These are phyloP conservation scores for Cyathus striatus DNA, from an alignment of 768 basidiomycete genomes.

Conservation along the genomic window DNA sequence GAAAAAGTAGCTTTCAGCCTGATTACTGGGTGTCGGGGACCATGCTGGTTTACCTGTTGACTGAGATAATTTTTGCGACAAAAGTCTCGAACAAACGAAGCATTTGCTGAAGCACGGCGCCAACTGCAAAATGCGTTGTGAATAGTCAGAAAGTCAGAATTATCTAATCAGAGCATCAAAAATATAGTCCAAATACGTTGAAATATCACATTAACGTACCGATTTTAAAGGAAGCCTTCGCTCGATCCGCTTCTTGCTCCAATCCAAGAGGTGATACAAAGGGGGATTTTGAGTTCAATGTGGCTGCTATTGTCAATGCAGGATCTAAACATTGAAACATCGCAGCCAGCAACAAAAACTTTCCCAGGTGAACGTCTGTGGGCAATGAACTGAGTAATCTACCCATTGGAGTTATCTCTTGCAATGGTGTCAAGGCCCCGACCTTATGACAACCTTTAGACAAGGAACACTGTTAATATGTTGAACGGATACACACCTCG, in stretches of 20 bases:
- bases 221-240: conserved; percentile 72
- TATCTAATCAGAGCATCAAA: conserved; percentile 44
- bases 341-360: conserved; percentile 82
- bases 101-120: conserved; percentile 70
- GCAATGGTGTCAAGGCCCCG: conserved; percentile 74
- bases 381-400: conserved; percentile 86
- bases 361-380: conserved; percentile 93
- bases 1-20: conserved; percentile 5
- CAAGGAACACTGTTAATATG: conserved; percentile 1
- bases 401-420: conserved; percentile 96
- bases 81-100: conserved; percentile 61
- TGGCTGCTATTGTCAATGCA: conserved; percentile 93
- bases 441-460: conserved; percentile 41
- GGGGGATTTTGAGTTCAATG: conserved; percentile 88
- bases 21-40: background rate
- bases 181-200: background rate
- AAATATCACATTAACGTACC: conserved; percentile 41
- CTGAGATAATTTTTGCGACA: conserved; percentile 79
- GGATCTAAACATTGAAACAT: conserved; percentile 90
- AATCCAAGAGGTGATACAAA: conserved; percentile 87
- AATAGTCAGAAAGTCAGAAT: conserved; percentile 92
- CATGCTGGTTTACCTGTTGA: conserved; percentile 51
- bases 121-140: conserved; percentile 88
- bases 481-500: conserved; percentile 47
- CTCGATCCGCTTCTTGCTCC: conserved; percentile 81